Percentiles rank a stretch among this genome's conserved stretches.
Evolutionary conservation across 2,329 filamentous ascomycete genomes (phyloP).

Genomic region (Paecilomyces variotii): DNA sequence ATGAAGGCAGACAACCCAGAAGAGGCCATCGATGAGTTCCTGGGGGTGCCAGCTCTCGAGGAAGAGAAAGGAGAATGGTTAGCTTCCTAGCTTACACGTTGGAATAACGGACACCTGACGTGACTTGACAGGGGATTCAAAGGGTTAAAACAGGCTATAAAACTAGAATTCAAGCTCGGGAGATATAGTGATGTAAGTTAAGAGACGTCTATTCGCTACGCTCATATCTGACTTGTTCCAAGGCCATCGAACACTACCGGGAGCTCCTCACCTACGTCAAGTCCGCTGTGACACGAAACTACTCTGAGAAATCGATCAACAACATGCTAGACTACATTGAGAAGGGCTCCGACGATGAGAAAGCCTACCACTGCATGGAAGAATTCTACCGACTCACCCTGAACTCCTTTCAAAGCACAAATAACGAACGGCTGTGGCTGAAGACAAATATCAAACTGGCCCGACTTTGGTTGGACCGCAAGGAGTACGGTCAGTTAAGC

Average conservation of each 20-base stretch:
- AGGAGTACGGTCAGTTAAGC: conserved; percentile 71
- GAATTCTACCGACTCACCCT: conserved; percentile 91
- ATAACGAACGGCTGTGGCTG: conserved; percentile 93
- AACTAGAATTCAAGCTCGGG: conserved; percentile 89
- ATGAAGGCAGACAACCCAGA: conserved; percentile 80
- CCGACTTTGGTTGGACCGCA: conserved; percentile 81
- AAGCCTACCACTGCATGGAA: conserved; percentile 76
- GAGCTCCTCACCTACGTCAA: conserved; percentile 97
- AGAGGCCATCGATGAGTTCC: conserved; percentile 83
- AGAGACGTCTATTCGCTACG: background rate
- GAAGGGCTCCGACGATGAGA: conserved; percentile 69
- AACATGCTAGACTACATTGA: conserved; percentile 98
- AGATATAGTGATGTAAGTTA: conserved; percentile 66
- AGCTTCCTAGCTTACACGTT: conserved; percentile 2
- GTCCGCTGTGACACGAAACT: conserved; percentile 92
- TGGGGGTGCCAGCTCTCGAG: conserved; percentile 78
- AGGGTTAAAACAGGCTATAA: conserved; percentile 94
- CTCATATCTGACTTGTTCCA: conserved; percentile 13
- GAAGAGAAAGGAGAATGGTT: conserved; percentile 90
- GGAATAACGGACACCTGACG: conserved; percentile 5
- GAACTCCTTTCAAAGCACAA: conserved; percentile 90
- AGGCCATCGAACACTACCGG: conserved; percentile 87
- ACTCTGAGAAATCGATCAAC: conserved; percentile 98
- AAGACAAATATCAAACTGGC: conserved; percentile 98
- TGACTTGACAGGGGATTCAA: conserved; percentile 66